Percentiles rank a stretch among this genome's conserved stretches.
phyloP scores from a whole-genome alignment of 2,329 filamentous ascomycete species.

The Aspergillus aculeatinus region DNA sequence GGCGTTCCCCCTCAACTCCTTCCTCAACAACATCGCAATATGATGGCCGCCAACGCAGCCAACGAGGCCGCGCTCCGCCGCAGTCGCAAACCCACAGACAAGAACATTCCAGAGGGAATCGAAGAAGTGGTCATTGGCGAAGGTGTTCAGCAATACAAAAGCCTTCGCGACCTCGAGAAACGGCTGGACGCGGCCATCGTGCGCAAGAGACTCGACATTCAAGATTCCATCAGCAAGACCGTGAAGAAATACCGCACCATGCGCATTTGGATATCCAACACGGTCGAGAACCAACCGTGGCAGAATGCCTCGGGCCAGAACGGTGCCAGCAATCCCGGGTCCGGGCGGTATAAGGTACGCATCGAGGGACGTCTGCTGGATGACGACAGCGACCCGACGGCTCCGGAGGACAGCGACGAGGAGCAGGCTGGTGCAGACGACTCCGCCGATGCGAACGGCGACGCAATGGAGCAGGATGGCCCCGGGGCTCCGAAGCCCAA shows the following conservation, averaged over 20 bases:
- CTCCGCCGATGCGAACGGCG: constrained; percentile 38
- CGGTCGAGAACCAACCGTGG: constrained; percentile 91
- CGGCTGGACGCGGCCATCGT: constrained; percentile 89
- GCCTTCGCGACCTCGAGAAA: constrained; percentile 82
- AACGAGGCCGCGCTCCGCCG: constrained; percentile 66
- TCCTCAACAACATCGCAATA: constrained; percentile 35
- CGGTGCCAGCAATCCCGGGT: constrained; percentile 34
- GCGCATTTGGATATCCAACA: constrained; percentile 93
- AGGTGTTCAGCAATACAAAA: constrained; percentile 76
- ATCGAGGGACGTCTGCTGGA: constrained; percentile 85
- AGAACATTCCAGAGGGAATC: constrained; percentile 86
- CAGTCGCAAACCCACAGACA: constrained; percentile 88
- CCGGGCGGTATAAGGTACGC: constrained; percentile 71
- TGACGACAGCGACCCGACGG: constrained; percentile 58
- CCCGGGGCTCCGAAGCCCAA: constrained; percentile 33
- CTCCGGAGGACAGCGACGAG: constrained; percentile 51
- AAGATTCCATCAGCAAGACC: constrained; percentile 74
- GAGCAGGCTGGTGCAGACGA: constrained; percentile 25
- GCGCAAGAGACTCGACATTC: constrained; percentile 86
- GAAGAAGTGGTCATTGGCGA: constrained; percentile 81
- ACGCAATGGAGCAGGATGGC: constrained; percentile 63
- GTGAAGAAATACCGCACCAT: constrained; percentile 80
- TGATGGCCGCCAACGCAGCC: constrained; percentile 28
- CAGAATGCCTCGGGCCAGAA: constrained; percentile 79
- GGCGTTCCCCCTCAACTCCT: constrained; percentile 40